Conservation (phyloP, 2,329 filamentous ascomycete genomes). For the Gnomoniopsis sp. region DNA sequence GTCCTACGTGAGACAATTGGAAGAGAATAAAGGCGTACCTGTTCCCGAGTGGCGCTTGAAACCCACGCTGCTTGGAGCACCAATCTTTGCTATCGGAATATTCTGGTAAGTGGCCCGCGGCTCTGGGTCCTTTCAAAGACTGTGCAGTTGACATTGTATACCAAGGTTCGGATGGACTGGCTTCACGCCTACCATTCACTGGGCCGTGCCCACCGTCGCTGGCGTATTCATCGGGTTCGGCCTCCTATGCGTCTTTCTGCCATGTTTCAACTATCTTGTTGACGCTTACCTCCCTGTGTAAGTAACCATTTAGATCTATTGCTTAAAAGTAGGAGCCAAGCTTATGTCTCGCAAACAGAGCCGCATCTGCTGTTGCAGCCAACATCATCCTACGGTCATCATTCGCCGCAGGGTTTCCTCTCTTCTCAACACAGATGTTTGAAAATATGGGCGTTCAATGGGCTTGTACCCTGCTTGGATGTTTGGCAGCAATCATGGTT, state of each 20-base stretch:
- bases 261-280: slow-evolving; percentile 30
- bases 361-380: slow-evolving; percentile 34
- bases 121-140: background rate
- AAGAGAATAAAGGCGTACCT: slow-evolving; percentile 15
- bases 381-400: slow-evolving; percentile 35
- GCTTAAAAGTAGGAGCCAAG: background rate
- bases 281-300: slow-evolving; percentile 36
- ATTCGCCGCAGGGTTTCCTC: slow-evolving; percentile 31
- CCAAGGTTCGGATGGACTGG: slow-evolving; percentile 21
- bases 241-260: slow-evolving; percentile 22
- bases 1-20: slow-evolving; percentile 23
- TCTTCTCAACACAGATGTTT: slow-evolving; percentile 35
- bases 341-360: slow-evolving; percentile 21
- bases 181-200: slow-evolving; percentile 19
- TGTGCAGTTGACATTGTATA: background rate
- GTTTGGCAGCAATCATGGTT: slow-evolving; percentile 32
- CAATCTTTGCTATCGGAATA: slow-evolving; percentile 30
- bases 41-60: slow-evolving; percentile 23
- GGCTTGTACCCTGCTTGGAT: slow-evolving; percentile 35
- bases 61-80: slow-evolving; percentile 22
- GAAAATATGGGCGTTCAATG: slow-evolving; percentile 33
- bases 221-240: slow-evolving; percentile 23
- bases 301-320: slow-evolving; percentile 18
- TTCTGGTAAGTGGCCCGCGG: slow-evolving; percentile 27
- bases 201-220: slow-evolving; percentile 19